Conservation (phyloP, 768 basidiomycete species). For the Leccinum fibrillosum region DNA sequence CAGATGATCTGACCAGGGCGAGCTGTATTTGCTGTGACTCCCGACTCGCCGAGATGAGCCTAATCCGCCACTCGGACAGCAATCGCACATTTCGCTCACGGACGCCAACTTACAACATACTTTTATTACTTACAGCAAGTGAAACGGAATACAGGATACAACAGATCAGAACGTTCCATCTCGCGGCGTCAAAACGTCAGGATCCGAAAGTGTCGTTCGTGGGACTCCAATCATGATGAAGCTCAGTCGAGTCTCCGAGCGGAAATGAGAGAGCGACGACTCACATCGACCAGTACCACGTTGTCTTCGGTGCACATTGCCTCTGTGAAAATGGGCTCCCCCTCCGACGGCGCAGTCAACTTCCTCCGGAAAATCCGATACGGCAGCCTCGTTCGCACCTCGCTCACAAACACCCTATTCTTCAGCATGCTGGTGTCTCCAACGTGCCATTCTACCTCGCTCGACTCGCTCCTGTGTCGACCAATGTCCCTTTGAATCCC, state of each 20-base stretch:
- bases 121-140: not conserved
- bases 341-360: constrained; percentile 12
- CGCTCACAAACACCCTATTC: constrained; percentile 37
- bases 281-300: constrained; percentile 49
- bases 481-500: constrained; percentile 31
- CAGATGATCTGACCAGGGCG: constrained; percentile 13
- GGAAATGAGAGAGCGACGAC: constrained; percentile 5
- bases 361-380: constrained; percentile 37
- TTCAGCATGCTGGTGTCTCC: constrained; percentile 25
- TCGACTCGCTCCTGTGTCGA: not conserved
- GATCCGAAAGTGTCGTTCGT: constrained; percentile 25
- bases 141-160: not conserved
- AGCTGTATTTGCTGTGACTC: constrained; percentile 27
- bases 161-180: not conserved
- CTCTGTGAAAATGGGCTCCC: constrained; percentile 16
- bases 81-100: constrained; percentile 20
- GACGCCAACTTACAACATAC: not conserved
- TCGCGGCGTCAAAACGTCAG: constrained; percentile 24
- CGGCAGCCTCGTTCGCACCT: constrained; percentile 45
- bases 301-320: constrained; percentile 59
- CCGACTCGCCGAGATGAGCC: constrained; percentile 4
- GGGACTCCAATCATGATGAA: constrained; percentile 11
- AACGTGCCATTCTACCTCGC: constrained; percentile 22
- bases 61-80: constrained; percentile 25
- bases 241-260: not conserved